Base-by-base conservation (phyloP, 2,329 filamentous ascomycete species). In the Arthrobotrys iridis region DNA sequence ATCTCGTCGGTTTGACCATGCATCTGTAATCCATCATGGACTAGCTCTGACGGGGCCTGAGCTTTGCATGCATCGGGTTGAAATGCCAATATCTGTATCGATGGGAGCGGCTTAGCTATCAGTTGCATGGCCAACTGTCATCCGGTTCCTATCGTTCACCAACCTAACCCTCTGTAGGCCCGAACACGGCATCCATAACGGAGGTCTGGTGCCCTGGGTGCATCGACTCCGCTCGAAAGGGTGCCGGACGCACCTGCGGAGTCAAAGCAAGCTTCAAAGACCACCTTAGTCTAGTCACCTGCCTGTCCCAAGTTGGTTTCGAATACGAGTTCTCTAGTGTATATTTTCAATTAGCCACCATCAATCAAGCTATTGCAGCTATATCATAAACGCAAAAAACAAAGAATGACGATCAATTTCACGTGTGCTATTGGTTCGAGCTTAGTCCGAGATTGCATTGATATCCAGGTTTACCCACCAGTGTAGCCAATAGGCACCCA, bases 401-500 rank as follows among this genome's bases (percentile, higher is more conserved):
- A 37, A 58, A 63, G 48, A 50, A 64, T 64, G 48, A 64, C 59
- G 59, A 65, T 72, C 43, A 46, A 28, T 55, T 66, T 52, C 68
- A 66, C 43, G 60, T 66, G 41, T 59, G 33, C 60, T 40, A 59
- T 64, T 59, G 67, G 62, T 30, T 60, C 24, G 60, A 52, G 43
- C 41, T 33, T 33, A 45, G 40, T 24, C 18, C 55, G 37, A 59
- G 52, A 66, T 26, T 62, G 55, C 45, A 62, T 55, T 26, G 52
- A 70, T 70, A 70, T 57, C 62, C 45, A 57, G 62, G 60, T 72
- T 65, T 64, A 41, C 8, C 52, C 52, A 58, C 52, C 33, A 33
- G 35, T 22, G 62, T 20, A 48, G 22, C 70, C 70, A 74, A 74
- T 74, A 74, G 70, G 70, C 70, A 66, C 41, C 55, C 62, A 62